Evolutionary conservation across 306 rosid genomes (phyloP), one percentile per base, ranked within the genome.

Genomic region (Spatholobus suberectus): DNA sequence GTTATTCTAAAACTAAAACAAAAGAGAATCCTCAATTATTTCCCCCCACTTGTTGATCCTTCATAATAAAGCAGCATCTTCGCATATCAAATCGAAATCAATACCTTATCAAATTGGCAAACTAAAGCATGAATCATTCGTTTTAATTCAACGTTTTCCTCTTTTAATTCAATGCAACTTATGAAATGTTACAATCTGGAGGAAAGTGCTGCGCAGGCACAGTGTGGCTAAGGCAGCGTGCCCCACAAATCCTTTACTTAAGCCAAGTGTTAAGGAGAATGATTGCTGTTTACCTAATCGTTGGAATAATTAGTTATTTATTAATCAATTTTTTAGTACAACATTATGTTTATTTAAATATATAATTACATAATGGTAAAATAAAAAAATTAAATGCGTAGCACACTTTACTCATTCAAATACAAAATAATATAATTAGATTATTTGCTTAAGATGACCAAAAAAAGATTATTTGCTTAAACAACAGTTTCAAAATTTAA

Each of bases 21-120:
- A 14, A 5, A 12, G 52, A 72, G 73, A 34, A 73, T 61, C 47
- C 57, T 62, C 34, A 59, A 75, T 80, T 68, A 80, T 85, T 80
- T 72, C 1, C 2, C 11, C 74, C 85, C 74, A 79, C 84, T 74
- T 55, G 73, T 44, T 43, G 54, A 9, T 54, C 8, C 51, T 79
- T 37, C 1, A 0, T 21, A 13, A 37, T 37, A 37, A 70, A 49
- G 66, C 20, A 43, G 55, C 71, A 69, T 79, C 43, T 44, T 75
- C 34, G 47, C 43, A 69, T 82, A 54, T 82, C 68, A 81, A 61
- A 81, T 71, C 75, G 3, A 65, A 63, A 78, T 78, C 75, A 47
- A 47, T 34, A 32, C 65, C 74, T 47, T 78, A 47, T 78, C 52
- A 18, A 63, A 46, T 47, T 32, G 49, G 44, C 70, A 69, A 70